phyloP scores from a whole-genome alignment of 805 yeast species.

The Candida stauntonica region DNA sequence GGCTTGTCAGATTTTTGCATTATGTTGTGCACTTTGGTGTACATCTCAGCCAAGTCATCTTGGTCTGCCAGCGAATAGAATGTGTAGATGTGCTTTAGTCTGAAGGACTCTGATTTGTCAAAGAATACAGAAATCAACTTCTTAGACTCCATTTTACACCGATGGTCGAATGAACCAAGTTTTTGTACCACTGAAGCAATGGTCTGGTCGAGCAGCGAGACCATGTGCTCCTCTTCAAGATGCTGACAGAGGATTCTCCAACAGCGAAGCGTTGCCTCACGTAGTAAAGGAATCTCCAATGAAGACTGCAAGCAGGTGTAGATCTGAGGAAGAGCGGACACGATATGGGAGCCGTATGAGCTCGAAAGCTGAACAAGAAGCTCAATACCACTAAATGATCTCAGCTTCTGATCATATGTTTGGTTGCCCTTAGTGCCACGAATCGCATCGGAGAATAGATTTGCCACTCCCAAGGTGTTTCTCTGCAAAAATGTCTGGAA shows the following conservation, averaged over 20 bases:
- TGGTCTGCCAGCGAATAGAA: conserved; percentile 49
- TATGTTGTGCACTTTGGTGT: conserved; percentile 25
- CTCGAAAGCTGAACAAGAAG: conserved; percentile 50
- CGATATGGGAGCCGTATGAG: conserved; percentile 41
- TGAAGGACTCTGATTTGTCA: conserved; percentile 31
- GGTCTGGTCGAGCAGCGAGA: conserved; percentile 67
- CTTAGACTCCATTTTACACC: conserved; percentile 47
- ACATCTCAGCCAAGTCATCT: conserved; percentile 33
- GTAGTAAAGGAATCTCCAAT: conserved; percentile 57
- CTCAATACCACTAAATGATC: conserved; percentile 69
- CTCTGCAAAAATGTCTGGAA: conserved; percentile 45
- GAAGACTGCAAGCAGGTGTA: conserved; percentile 83
- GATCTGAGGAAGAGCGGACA: conserved; percentile 76
- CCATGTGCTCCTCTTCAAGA: conserved; percentile 53
- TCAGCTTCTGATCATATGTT: conserved; percentile 66
- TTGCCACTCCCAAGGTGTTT: conserved; percentile 70
- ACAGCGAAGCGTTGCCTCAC: conserved; percentile 57
- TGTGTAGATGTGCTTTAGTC: conserved; percentile 43
- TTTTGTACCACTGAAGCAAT: conserved; percentile 69
- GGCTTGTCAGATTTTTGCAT: conserved; percentile 32
- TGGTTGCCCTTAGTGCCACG: conserved; percentile 68
- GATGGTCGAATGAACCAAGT: conserved; percentile 48
- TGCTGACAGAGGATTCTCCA: conserved; percentile 59
- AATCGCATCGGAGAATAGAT: conserved; percentile 72
- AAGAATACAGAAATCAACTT: conserved; percentile 40